Conservation (phyloP, 331 rosid species). For the Malus hybrid region DNA sequence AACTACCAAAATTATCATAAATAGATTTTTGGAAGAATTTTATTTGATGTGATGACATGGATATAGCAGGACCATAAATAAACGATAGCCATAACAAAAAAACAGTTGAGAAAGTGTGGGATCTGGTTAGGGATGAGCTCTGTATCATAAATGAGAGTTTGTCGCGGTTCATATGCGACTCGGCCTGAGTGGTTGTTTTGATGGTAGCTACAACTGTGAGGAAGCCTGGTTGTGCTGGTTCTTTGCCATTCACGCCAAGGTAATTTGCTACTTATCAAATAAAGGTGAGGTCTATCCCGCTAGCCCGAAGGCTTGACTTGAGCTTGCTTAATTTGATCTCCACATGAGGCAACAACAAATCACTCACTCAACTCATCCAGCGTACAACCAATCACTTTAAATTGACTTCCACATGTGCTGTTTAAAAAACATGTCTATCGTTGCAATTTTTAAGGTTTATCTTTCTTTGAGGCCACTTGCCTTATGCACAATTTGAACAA, state of each 20-base stretch:
- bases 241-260: no score
- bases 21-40: neutral
- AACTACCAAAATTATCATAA: neutral
- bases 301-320: no score
- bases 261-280: no score
- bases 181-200: neutral
- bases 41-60: neutral
- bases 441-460: neutral
- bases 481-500: neutral
- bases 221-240: neutral
- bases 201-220: neutral
- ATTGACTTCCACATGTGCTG: no score
- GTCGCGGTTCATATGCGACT: neutral
- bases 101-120: constrained; percentile 13
- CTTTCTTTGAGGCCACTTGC: neutral
- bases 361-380: no score
- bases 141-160: neutral
- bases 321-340: no score
- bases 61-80: constrained; percentile 4
- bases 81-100: neutral
- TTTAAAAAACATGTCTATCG: neutral
- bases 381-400: no score
- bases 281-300: no score
- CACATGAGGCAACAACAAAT: no score
- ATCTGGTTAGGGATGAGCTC: neutral